phyloP scores from a whole-genome alignment of 352 stramenopile genomes.

The Phytophthora quininea region DNA sequence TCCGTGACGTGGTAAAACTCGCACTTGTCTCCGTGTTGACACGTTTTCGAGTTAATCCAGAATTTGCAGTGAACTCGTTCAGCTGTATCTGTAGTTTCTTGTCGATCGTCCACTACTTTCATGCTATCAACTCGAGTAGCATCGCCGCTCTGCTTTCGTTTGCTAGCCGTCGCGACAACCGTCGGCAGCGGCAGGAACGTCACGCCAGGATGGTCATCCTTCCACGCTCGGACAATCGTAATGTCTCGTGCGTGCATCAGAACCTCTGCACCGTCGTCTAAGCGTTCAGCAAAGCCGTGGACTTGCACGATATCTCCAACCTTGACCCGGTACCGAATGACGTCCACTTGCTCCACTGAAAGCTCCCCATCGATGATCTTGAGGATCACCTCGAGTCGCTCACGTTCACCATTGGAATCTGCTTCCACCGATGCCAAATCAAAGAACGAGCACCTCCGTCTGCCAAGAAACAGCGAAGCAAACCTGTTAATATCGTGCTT shows the following conservation, averaged over 20 bases:
- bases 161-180: slow-evolving; percentile 26
- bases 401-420: slow-evolving; percentile 12
- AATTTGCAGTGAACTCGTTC: slow-evolving; percentile 70
- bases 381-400: slow-evolving; percentile 76
- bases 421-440: slow-evolving; percentile 54
- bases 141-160: slow-evolving; percentile 9
- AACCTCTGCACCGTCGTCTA: slow-evolving; percentile 25
- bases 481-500: no score
- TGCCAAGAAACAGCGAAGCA: slow-evolving; percentile 8
- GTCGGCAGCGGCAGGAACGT: slow-evolving; percentile 67
- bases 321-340: slow-evolving; percentile 65
- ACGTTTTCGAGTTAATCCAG: slow-evolving; percentile 84
- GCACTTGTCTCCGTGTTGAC: slow-evolving; percentile 70
- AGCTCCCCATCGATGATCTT: slow-evolving; percentile 79
- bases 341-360: slow-evolving; percentile 63
- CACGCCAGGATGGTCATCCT: slow-evolving; percentile 52
- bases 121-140: slow-evolving; percentile 1
- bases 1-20: slow-evolving; percentile 63
- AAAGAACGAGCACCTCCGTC: slow-evolving; percentile 79
- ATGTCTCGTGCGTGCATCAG: slow-evolving; percentile 57
- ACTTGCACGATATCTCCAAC: slow-evolving; percentile 74
- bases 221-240: slow-evolving; percentile 52
- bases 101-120: neutral
- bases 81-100: slow-evolving; percentile 1
- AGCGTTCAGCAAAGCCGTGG: slow-evolving; percentile 61